Base-by-base conservation (phyloP, 148 eudicot species). In the Diospyros kaki region DNA sequence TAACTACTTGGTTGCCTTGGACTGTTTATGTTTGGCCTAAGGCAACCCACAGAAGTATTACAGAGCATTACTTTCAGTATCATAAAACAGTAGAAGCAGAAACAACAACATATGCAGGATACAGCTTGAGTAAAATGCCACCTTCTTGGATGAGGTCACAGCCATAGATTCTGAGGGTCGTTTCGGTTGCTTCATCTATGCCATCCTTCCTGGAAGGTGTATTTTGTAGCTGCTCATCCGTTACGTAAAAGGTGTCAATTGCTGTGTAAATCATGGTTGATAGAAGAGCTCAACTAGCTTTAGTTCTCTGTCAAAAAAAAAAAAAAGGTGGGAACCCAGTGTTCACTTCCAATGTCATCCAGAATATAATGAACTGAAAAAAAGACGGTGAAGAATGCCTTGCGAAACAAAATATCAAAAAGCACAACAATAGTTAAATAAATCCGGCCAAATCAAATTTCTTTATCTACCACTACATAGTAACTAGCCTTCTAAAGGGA, bases 61-160 rank as follows among this genome's bases (percentile, higher is more conserved):
- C 13, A 12, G 39, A 64, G 39, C 13, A 50, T 52, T 74, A 65
- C 46, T 3, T 68, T 13, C 11, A 39, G 13, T 28, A 62, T 38
- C 55, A 28, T 9, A 64, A 15, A 51, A 41, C 44, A 71, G 39
- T 15, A 80, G 44, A 62, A 18, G 9, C 6, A 28, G 46, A 1
- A 45, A 42, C 12, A 76, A 69, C 42, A 17, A 39, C 42, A 55
- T 5, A 12, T 9, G 9, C 82, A 90, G 93, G 96, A 93, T 90
- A 93, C 98, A 91, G 68, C 82, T 71, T 84, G 42, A 94, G 96
- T 65, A 94, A 85, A 76, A 94, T 94, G 75, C 97, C 98, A 28
- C 96, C 81, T 80, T 94, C 97, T 80, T 94, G 98, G 70, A 94
- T 92, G 59, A 94, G 96, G 74, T 94, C 98, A 80, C 98, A 92